phyloP scores from a whole-genome alignment of 179 eudicot species.

The Sideroxylon spinosum region DNA sequence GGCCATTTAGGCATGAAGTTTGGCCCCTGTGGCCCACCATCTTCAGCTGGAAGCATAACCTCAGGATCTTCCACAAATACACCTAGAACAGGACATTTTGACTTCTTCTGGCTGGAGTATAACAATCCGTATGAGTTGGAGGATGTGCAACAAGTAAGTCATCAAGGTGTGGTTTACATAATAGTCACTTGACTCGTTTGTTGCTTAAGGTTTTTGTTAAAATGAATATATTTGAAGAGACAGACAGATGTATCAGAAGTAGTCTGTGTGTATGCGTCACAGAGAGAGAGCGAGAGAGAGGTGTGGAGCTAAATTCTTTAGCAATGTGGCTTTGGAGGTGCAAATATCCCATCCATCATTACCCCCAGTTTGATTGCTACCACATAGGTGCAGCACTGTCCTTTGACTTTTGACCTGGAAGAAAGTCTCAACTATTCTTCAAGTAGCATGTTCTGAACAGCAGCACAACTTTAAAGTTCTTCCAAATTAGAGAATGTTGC shows the following conservation, averaged over 20 bases:
- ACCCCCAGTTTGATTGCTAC: background rate
- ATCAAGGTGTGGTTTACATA: background rate
- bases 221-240: background rate
- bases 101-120: constrained; percentile 53
- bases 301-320: background rate
- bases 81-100: constrained; percentile 53
- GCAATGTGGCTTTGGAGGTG: constrained; percentile 7
- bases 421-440: background rate
- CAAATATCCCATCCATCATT: background rate
- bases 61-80: constrained; percentile 57
- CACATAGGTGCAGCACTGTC: background rate
- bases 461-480: background rate
- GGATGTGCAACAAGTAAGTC: constrained; percentile 47
- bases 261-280: background rate
- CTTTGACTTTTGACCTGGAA: background rate
- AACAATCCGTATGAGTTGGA: constrained; percentile 45
- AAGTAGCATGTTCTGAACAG: background rate
- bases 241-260: background rate
- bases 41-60: constrained; percentile 57
- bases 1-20: constrained; percentile 44
- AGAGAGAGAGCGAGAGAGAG: too few species aligned
- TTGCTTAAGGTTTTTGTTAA: constrained; percentile 1
- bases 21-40: constrained; percentile 43
- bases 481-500: background rate
- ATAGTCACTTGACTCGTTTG: background rate